phyloP scores from a whole-genome alignment of 805 yeast genomes.

The Ogataea salicorniae region DNA sequence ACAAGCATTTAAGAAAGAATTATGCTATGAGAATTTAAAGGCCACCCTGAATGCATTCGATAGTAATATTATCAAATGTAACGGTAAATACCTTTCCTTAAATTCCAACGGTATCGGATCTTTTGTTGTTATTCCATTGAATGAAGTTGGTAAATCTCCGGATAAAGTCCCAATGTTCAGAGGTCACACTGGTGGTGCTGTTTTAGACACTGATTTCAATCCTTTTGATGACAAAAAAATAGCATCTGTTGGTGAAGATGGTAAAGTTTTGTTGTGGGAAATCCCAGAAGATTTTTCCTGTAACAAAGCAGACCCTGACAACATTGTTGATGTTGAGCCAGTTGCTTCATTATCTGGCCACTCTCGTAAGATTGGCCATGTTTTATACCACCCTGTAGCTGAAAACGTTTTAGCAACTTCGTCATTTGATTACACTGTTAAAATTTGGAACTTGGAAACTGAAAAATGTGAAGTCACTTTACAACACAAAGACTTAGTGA shows the following conservation, averaged over 20 bases:
- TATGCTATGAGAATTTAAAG: slow-evolving; percentile 68
- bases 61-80: slow-evolving; percentile 80
- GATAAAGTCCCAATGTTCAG: slow-evolving; percentile 90
- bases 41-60: slow-evolving; percentile 95
- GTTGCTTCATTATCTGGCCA: slow-evolving; percentile 75
- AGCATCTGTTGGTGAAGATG: slow-evolving; percentile 78
- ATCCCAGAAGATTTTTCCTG: slow-evolving; percentile 80
- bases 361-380: slow-evolving; percentile 88
- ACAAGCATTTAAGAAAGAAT: slow-evolving; percentile 70
- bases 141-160: slow-evolving; percentile 87
- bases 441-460: slow-evolving; percentile 81
- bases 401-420: slow-evolving; percentile 82
- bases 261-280: slow-evolving; percentile 78
- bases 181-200: slow-evolving; percentile 95
- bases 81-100: slow-evolving; percentile 79
- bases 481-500: slow-evolving; percentile 83
- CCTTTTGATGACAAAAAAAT: slow-evolving; percentile 77
- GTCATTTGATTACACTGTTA: slow-evolving; percentile 85
- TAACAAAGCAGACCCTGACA: slow-evolving; percentile 47
- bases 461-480: slow-evolving; percentile 69
- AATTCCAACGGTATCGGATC: slow-evolving; percentile 97
- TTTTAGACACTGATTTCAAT: slow-evolving; percentile 91
- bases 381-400: slow-evolving; percentile 85
- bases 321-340: slow-evolving; percentile 66
- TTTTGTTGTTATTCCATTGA: slow-evolving; percentile 84